These are phyloP conservation scores for Psophocarpus tetragonolobus DNA, from an alignment of 306 rosid genomes.

Conservation along the genomic window DNA sequence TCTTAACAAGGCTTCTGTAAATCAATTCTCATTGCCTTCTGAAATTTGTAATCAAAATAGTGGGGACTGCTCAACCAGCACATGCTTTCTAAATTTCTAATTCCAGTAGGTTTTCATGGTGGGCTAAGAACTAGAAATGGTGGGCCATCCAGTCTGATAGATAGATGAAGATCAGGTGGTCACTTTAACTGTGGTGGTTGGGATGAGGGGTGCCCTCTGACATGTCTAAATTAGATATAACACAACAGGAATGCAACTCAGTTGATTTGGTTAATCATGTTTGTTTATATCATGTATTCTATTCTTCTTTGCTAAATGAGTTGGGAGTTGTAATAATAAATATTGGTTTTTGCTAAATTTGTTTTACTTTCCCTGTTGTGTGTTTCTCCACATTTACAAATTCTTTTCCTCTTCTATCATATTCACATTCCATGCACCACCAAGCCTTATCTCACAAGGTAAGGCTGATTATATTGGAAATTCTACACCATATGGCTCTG, in stretches of 20 bases:
- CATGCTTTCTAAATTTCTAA: slow-evolving; percentile 62
- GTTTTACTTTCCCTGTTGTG: background rate
- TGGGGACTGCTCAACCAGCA: slow-evolving; percentile 64
- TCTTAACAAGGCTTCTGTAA: slow-evolving; percentile 62
- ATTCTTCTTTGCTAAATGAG: background rate
- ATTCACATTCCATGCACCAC: background rate
- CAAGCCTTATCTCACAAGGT: background rate
- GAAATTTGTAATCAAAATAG: slow-evolving; percentile 50
- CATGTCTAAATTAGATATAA: slow-evolving; percentile 49
- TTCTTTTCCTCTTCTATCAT: slow-evolving; percentile 3
- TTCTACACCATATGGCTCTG: background rate
- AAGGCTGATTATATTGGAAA: background rate
- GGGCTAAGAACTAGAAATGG: slow-evolving; percentile 77
- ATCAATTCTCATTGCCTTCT: slow-evolving; percentile 39
- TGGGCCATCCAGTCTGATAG: slow-evolving; percentile 84
- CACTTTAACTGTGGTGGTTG: slow-evolving; percentile 97
- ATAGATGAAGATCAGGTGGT: slow-evolving; percentile 92
- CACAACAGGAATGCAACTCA: slow-evolving; percentile 63
- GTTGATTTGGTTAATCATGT: slow-evolving; percentile 72
- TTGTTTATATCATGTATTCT: slow-evolving; percentile 4
- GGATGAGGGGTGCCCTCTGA: slow-evolving; percentile 95
- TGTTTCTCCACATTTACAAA: slow-evolving; percentile 1
- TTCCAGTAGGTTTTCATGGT: slow-evolving; percentile 91
- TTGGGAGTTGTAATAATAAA: background rate
- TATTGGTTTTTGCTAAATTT: slow-evolving; percentile 2